A percentile compares a stretch with the other conserved stretches of the same genome.
phyloP scores from a whole-genome alignment of 208 protist species.

The Acanthamoeba pearcei region DNA sequence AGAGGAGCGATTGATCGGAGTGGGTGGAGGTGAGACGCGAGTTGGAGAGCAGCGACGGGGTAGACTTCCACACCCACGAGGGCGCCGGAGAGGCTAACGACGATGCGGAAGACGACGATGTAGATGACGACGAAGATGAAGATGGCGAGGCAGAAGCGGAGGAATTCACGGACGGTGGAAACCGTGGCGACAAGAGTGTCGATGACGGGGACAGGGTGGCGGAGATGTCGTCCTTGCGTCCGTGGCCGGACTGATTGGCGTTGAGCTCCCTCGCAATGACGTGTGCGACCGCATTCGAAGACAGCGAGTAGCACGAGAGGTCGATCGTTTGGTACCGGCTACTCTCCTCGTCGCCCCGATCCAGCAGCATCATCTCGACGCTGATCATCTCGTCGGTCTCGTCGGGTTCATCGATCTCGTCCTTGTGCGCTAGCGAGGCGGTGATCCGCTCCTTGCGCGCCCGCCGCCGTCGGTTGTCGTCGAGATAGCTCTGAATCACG shows the following conservation, averaged over 20 bases:
- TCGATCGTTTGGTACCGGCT: slow-evolving; percentile 38
- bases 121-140: neutral
- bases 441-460: neutral
- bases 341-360: slow-evolving; percentile 18
- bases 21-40: slow-evolving; percentile 26
- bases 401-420: neutral
- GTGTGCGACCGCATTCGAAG: neutral
- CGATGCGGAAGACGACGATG: neutral
- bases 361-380: slow-evolving; percentile 39
- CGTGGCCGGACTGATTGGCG: neutral
- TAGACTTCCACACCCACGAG: slow-evolving; percentile 52
- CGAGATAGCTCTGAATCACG: neutral
- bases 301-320: neutral
- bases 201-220: too few relatives aligned
- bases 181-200: too few relatives aligned
- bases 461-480: neutral
- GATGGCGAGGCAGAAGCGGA: neutral
- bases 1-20: slow-evolving; percentile 44
- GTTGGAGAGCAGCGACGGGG: slow-evolving; percentile 1
- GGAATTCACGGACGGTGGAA: neutral
- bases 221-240: neutral
- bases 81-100: neutral
- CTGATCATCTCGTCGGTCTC: slow-evolving; percentile 8
- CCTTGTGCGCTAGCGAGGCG: neutral
- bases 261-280: slow-evolving; percentile 2